phyloP scores from a whole-genome alignment of 2,329 filamentous ascomycete genomes.

The Pseudogymnoascus sp. region DNA sequence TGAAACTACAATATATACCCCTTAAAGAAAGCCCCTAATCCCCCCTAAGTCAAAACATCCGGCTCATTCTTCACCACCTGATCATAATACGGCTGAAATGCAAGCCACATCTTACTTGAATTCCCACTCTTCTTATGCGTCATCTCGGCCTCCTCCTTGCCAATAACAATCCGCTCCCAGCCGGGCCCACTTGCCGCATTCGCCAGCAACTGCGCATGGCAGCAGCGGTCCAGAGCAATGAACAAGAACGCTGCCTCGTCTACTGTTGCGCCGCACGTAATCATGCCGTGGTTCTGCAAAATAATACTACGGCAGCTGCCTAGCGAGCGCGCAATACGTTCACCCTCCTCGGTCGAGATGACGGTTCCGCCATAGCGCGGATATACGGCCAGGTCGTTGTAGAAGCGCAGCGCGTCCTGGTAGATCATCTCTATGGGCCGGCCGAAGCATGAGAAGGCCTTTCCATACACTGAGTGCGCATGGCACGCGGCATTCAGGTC shows the following conservation, averaged over 20 bases:
- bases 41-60: background rate
- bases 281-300: slow-evolving; percentile 44
- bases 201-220: slow-evolving; percentile 41
- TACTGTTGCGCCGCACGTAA: slow-evolving; percentile 41
- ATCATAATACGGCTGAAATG: slow-evolving; percentile 9
- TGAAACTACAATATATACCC: background rate
- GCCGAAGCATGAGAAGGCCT: slow-evolving; percentile 44
- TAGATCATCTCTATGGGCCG: slow-evolving; percentile 47
- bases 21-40: background rate
- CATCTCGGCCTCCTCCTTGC: slow-evolving; percentile 52
- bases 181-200: slow-evolving; percentile 50
- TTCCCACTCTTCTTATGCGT: background rate
- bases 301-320: slow-evolving; percentile 42
- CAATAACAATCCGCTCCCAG: slow-evolving; percentile 54
- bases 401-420: slow-evolving; percentile 41
- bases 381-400: slow-evolving; percentile 33
- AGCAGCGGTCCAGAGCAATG: slow-evolving; percentile 38
- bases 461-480: slow-evolving; percentile 47
- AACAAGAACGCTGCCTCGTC: slow-evolving; percentile 45
- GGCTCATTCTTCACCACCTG: slow-evolving; percentile 8
- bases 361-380: slow-evolving; percentile 44
- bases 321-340: slow-evolving; percentile 37
- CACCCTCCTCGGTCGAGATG: slow-evolving; percentile 42
- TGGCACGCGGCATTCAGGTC: slow-evolving; percentile 50
- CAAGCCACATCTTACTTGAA: slow-evolving; percentile 10